Conservation (phyloP, 1,284 basidiomycete species). For the Volvariella surrecta region DNA sequence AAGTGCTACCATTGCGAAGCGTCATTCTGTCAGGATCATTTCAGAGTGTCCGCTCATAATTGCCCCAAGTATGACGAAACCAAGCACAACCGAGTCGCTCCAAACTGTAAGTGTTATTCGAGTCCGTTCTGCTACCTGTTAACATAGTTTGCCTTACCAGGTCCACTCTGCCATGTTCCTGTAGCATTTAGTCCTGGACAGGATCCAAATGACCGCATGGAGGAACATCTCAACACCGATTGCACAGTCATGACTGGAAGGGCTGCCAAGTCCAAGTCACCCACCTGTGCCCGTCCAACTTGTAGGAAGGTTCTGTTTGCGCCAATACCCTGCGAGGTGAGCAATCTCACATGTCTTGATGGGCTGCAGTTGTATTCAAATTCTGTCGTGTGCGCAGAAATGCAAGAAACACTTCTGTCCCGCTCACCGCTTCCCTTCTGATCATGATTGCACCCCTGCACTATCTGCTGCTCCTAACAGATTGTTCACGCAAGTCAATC, state of each 20-base stretch:
- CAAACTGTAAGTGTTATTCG: constrained; percentile 44
- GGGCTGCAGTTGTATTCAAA: not conserved
- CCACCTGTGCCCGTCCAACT: constrained; percentile 49
- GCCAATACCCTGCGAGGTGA: constrained; percentile 63
- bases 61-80: constrained; percentile 64
- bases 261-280: constrained; percentile 36
- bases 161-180: constrained; percentile 64
- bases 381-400: constrained; percentile 31
- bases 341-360: constrained; percentile 19
- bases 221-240: constrained; percentile 54
- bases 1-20: constrained; percentile 66
- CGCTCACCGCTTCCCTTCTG: constrained; percentile 62
- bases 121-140: no score
- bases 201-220: constrained; percentile 72
- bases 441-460: constrained; percentile 45
- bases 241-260: constrained; percentile 63
- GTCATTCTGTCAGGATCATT: constrained; percentile 69
- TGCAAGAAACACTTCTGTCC: constrained; percentile 67
- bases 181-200: constrained; percentile 64
- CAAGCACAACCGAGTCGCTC: constrained; percentile 64
- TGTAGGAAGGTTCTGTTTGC: constrained; percentile 68
- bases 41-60: constrained; percentile 51
- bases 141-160: constrained; percentile 21
- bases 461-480: constrained; percentile 14
- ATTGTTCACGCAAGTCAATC: constrained; percentile 13